phyloP scores from a whole-genome alignment of 2,329 filamentous ascomycete species.

The Aplosporella prunicola region DNA sequence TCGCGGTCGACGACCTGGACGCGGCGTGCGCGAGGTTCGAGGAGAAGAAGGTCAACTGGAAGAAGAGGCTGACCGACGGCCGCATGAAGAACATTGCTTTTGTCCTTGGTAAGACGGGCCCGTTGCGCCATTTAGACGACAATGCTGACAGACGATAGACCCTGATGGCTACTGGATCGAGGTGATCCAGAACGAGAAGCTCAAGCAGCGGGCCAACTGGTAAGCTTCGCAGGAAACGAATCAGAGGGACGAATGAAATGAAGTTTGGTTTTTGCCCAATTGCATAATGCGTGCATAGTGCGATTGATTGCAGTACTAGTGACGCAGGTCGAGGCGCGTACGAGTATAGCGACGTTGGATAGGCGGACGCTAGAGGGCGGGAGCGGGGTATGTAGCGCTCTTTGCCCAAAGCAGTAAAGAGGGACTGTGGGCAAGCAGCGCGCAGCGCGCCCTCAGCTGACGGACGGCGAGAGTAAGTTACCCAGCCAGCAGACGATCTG shows the following conservation, averaged over 20 bases:
- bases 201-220: conserved; percentile 38
- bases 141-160: conserved; percentile 23
- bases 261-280: too few relatives aligned
- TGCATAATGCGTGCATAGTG: too few relatives aligned
- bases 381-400: too few relatives aligned
- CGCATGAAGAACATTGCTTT: conserved; percentile 91
- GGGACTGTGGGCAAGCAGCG: too few relatives aligned
- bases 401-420: too few relatives aligned
- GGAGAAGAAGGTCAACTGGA: conserved; percentile 72
- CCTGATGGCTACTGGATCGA: conserved; percentile 81
- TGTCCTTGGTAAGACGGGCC: conserved; percentile 48
- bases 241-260: not conserved
- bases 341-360: too few relatives aligned
- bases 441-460: too few relatives aligned
- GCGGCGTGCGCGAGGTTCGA: conserved; percentile 83
- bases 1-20: conserved; percentile 81
- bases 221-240: conserved; percentile 14
- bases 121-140: not conserved
- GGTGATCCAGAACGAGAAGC: conserved; percentile 66
- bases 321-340: too few relatives aligned
- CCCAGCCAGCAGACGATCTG: too few relatives aligned
- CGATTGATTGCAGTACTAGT: too few relatives aligned
- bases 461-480: too few relatives aligned
- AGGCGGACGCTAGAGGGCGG: too few relatives aligned
- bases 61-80: conserved; percentile 89